Conservation (phyloP, 768 basidiomycete species). For the Gymnopilus junonius region DNA sequence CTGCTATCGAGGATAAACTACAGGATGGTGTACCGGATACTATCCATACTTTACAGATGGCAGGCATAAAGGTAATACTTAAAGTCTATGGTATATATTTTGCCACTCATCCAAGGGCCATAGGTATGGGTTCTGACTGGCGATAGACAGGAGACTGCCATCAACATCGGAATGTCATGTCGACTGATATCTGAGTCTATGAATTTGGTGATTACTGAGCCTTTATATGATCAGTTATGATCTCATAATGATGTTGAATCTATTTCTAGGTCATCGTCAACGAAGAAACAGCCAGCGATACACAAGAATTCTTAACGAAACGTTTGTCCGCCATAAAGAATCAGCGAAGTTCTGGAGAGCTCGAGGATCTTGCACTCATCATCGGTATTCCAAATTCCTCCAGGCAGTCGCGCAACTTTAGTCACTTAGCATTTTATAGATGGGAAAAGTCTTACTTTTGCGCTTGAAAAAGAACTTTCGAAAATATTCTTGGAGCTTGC, state of each 20-base stretch:
- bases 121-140: constrained; percentile 98
- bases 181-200: constrained; percentile 96
- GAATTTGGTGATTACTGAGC: constrained; percentile 75
- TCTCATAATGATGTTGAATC: background rate
- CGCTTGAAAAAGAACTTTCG: constrained; percentile 91
- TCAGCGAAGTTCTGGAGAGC: constrained; percentile 87
- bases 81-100: constrained; percentile 1
- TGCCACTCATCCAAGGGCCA: background rate
- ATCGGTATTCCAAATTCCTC: constrained; percentile 64
- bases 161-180: constrained; percentile 99
- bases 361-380: constrained; percentile 92
- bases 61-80: constrained; percentile 84
- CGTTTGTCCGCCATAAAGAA: constrained; percentile 92
- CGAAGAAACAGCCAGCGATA: constrained; percentile 81
- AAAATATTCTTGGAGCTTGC: constrained; percentile 93
- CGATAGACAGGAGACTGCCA: constrained; percentile 98
- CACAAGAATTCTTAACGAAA: constrained; percentile 85
- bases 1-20: constrained; percentile 97
- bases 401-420: background rate
- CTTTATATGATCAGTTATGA: background rate
- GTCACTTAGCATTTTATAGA: constrained; percentile 51
- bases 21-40: constrained; percentile 99
- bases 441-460: constrained; percentile 92
- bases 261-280: constrained; percentile 85
- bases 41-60: constrained; percentile 96